Evolutionary conservation across 129 eudicot species (phyloP).

Genomic region (Scalesia atractyloides): DNA sequence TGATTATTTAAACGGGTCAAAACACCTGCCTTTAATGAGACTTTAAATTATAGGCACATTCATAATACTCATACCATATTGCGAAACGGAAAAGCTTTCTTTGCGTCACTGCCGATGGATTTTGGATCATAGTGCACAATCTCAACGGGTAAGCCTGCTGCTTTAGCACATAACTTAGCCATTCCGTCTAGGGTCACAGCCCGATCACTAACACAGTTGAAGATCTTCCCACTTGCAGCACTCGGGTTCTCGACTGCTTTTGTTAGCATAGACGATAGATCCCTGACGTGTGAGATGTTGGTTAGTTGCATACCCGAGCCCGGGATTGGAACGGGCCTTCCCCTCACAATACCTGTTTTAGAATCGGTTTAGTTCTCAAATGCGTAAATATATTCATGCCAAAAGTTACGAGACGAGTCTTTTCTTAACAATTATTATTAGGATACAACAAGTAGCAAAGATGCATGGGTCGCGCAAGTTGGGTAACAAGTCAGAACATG

Average conservation of each 20-base stretch:
- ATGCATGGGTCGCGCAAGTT: no score
- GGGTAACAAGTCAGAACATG: neutral
- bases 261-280: constrained; percentile 92
- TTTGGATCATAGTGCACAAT: constrained; percentile 95
- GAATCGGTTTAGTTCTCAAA: neutral
- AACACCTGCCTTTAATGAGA: neutral
- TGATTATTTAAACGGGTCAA: neutral
- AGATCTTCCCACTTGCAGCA: constrained; percentile 81
- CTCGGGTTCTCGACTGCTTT: constrained; percentile 78
- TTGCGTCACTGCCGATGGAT: constrained; percentile 76
- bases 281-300: constrained; percentile 87
- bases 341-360: constrained; percentile 83
- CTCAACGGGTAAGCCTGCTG: constrained; percentile 81
- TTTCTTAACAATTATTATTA: no score
- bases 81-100: constrained; percentile 98
- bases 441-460: neutral
- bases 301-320: constrained; percentile 99
- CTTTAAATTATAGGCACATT: neutral
- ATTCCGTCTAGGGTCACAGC: constrained; percentile 97
- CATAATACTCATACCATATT: constrained; percentile 62
- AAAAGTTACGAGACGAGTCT: no score
- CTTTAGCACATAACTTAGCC: constrained; percentile 90
- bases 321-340: constrained; percentile 85
- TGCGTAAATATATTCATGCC: neutral
- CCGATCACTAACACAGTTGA: constrained; percentile 93